Evolutionary conservation across 306 rosid species (phyloP), one percentile per base, ranked within the genome.

Genomic region (Rubus idaeus): DNA sequence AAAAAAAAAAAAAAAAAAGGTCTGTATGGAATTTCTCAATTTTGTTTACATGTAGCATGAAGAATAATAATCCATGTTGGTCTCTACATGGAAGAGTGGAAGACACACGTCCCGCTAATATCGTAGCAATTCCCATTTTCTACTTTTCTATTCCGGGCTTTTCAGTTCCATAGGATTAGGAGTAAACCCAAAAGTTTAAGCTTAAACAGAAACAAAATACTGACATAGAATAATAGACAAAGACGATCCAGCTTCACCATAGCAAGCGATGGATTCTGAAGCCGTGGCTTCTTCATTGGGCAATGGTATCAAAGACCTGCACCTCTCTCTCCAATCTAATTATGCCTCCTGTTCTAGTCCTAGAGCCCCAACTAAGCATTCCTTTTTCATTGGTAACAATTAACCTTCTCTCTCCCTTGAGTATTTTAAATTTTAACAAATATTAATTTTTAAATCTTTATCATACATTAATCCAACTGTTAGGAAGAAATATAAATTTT

Each of bases 381-480:
- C 80, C 2, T 68, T 77, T 44, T 18, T 77, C 66, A 67, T 77
- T 10, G 80, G 80, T 77, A 42, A 44, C 6, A 40, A 14, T 23
- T n/a, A 8, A 42, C n/a, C 14, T 6, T 20, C 39, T 68, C 18
- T 13, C 30, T 68, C 10, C 35, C 35, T 20, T 16, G 11, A 53
- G 9, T 3, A 57, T 12, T 20, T 42, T 42, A 5, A 42, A 4
- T 42, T 4, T 8, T 42, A 4, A 8, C 46, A 2, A 0, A 42
- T 8, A 8, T 1, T 4, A 5, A 8, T 42, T 42, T 23, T 2
- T 37, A 9, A 16, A 35, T 35, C 14, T 35, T 4, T 37, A 5
- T 13, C 35, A 30, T 30, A 30, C 35, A 23, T 23, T 23, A 30
- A 30, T 30, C 35, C 0, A 30, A 30, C 35, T 30, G 35, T 30